These are phyloP conservation scores for Clonostachys sp. DNA, from an alignment of 2,329 filamentous ascomycete genomes.

Conservation along the genomic window DNA sequence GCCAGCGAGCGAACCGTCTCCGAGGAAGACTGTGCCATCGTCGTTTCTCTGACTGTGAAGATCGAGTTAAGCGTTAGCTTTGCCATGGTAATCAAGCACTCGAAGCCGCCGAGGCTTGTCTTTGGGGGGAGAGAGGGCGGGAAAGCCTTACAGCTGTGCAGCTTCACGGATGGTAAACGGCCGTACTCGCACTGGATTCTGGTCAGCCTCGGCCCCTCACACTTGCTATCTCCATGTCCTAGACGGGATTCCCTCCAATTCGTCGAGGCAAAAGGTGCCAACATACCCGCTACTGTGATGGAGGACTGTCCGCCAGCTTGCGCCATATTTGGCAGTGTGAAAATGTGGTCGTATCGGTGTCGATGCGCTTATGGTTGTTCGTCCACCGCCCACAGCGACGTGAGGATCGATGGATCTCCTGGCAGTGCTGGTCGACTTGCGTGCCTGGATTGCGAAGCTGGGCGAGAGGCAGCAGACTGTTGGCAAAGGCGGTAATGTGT, in stretches of 20 bases:
- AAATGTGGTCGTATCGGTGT: neutral
- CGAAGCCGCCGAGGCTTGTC: neutral
- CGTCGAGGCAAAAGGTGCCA: neutral
- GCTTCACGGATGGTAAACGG: constrained; percentile 87
- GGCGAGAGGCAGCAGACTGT: neutral
- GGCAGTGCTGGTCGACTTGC: neutral
- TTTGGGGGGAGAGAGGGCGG: neutral
- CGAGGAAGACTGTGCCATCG: constrained; percentile 87
- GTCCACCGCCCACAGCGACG: neutral
- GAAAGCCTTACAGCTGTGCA: constrained; percentile 66
- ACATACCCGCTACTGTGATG: constrained; percentile 53
- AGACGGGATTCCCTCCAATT: neutral
- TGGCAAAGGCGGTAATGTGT: neutral
- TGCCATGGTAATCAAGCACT: neutral
- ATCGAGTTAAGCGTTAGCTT: constrained; percentile 5
- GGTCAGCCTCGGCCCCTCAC: constrained; percentile 15
- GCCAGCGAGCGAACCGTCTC: constrained; percentile 90
- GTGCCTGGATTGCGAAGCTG: too few relatives aligned
- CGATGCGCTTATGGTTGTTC: neutral
- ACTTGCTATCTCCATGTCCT: neutral
- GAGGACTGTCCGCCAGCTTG: constrained; percentile 37
- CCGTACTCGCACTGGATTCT: constrained; percentile 56
- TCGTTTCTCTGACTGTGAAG: constrained; percentile 58
- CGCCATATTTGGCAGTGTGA: neutral
- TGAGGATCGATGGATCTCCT: neutral